Percentiles rank a stretch among this genome's conserved stretches.
Conservation (phyloP, 1,139 yeast genomes). For the Magnusiomyces paraingens region DNA sequence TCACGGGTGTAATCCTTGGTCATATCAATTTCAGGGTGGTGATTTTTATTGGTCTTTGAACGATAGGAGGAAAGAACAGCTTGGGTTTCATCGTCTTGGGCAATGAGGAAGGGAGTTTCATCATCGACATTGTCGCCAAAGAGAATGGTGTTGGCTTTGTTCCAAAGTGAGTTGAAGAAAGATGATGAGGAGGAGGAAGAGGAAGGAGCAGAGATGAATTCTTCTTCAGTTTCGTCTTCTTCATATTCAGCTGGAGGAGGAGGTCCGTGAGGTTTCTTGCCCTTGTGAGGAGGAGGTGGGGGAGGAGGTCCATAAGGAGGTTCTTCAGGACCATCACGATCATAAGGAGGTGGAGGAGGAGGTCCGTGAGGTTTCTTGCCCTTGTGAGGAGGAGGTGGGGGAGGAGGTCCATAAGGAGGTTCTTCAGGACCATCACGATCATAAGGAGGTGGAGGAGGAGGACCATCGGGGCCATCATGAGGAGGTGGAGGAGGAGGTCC, state of each 20-base stretch:
- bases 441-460: neutral
- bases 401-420: neutral
- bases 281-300: constrained; percentile 1
- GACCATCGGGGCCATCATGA: neutral
- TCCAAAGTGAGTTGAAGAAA: neutral
- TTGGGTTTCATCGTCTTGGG: neutral
- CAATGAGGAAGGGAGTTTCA: neutral
- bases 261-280: neutral
- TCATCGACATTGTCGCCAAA: neutral
- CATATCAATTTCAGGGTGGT: neutral
- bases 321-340: neutral
- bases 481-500: neutral
- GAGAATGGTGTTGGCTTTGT: neutral
- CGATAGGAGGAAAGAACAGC: neutral
- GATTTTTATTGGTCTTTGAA: neutral
- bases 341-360: neutral
- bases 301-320: neutral
- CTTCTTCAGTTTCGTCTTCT: neutral
- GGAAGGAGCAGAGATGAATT: neutral
- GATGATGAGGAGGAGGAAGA: neutral
- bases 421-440: neutral
- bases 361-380: neutral
- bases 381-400: neutral
- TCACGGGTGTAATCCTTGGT: neutral
- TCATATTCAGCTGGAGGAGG: no score